Percentiles rank a stretch among this genome's conserved stretches.
These are phyloP conservation scores for Pichia manshurica DNA, from an alignment of 805 yeast genomes.

Conservation along the genomic window DNA sequence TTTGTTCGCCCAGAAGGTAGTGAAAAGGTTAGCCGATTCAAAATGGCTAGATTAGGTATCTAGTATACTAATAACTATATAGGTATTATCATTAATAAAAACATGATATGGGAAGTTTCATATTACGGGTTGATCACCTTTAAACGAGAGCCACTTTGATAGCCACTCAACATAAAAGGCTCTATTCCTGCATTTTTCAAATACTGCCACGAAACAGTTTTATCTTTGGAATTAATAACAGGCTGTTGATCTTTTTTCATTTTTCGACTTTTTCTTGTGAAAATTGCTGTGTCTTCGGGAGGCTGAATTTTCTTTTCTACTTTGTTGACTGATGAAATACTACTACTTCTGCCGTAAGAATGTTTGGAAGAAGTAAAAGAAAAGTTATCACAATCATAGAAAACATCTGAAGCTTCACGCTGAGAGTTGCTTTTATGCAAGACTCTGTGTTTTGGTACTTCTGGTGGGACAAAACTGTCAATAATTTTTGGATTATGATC, in stretches of 20 bases:
- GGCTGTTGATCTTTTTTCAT: not conserved
- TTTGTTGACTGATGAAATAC: not conserved
- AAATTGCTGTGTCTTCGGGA: constrained; percentile 22
- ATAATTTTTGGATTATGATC: constrained; percentile 4
- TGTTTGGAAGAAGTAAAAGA: not conserved
- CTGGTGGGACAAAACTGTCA: constrained; percentile 8
- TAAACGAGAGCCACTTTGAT: constrained; percentile 20
- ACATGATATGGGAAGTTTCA: not conserved
- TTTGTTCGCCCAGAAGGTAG: constrained; percentile 64
- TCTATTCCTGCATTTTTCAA: constrained; percentile 22
- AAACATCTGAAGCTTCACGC: too few relatives aligned
- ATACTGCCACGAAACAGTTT: constrained; percentile 19
- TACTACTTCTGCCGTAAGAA: not conserved
- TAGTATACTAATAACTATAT: not conserved
- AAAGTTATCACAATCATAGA: not conserved
- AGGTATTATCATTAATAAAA: not conserved
- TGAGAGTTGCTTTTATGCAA: not conserved
- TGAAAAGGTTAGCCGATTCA: constrained; percentile 57
- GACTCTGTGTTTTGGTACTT: constrained; percentile 5
- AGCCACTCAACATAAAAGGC: constrained; percentile 29
- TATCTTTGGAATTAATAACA: constrained; percentile 10
- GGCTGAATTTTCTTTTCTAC: constrained; percentile 6
- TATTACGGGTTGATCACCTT: constrained; percentile 18
- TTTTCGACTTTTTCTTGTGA: constrained; percentile 19
- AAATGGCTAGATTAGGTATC: constrained; percentile 41